Evolutionary conservation across 2,329 filamentous ascomycete genomes (phyloP), one percentile per base, ranked within the genome.

Genomic region (Colletotrichum sp.): DNA sequence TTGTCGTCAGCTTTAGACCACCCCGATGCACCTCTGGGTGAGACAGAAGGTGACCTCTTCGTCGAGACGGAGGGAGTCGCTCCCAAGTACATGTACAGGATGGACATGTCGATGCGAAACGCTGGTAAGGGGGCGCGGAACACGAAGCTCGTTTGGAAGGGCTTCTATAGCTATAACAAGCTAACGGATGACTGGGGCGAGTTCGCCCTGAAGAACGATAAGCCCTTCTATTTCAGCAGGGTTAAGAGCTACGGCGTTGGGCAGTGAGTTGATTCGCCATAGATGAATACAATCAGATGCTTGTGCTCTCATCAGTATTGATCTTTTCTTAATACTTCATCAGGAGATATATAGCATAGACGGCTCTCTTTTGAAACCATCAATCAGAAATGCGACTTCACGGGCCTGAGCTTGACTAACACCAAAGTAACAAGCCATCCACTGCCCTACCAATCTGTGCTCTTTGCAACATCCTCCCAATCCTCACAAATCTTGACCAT

Each of bases 111-210:
- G 8, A 83, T 99, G 34, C 91, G 92, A 1, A 92, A 89, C 78
- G 91, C 93, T 0, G 90, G 91, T 15, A 90, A 89, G 78, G 90
- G 89, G 1, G 88, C 92, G 0, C 92, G 92, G 82, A 98, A 98
- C 81, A 98, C 96, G 77, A 98, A 98, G 85, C 86, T 99, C 67
- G 87, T 88, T 1, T 99, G 97, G 96, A 94, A 94, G 80, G 94
- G 94, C 1, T 98, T 96, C 83, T 98, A 95, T 92, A 96, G 93
- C 86, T 96, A 98, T 82, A 98, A 99, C 82, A 91, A 91, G 79
- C 84, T 98, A 81, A 98, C 95, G 9, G 96, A 98, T 83, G 96
- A 98, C 84, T 97, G 95, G 94, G 95, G 90, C 6, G 94, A 95
- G 85, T 99, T 99, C 84, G 84, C 85, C 16, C 84, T 92, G 52